Evolutionary conservation across 2,329 filamentous ascomycete genomes (phyloP), one percentile per base, ranked within the genome.

Genomic region (Fusarium marasasianum): DNA sequence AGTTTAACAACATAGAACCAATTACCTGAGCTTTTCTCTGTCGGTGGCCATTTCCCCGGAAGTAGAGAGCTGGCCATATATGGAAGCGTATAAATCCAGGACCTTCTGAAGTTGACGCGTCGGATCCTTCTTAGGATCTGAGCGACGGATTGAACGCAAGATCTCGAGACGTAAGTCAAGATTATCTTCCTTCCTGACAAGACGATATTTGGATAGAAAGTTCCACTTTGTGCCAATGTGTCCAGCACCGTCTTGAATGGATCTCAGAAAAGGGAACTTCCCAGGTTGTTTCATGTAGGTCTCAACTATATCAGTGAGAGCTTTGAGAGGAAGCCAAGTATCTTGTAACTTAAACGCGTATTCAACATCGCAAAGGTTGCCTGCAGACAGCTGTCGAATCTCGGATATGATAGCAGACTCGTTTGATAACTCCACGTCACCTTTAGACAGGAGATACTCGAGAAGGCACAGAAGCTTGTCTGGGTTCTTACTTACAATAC

Each of bases 1-100:
- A 17, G 7, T 31, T 1, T 1, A 17, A 12, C 2, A 31, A 3
- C 1, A 4, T 17, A 12, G 4, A 48, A 17, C 7, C 6, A 3
- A 10, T 22, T 31, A 48, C 45, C 26, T 48, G 20, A 31, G 45
- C 26, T n/a, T 48, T 0, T 48, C 20, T 48, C 14, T 48, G 14
- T 48, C 45, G 1, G 26, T 5, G 0, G 45, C 6, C 9, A 3
- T 48, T 48, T 17, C 5, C 3, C 20, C 20, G 10, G 45, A 31
- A 12, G 26, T 4, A 31, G 14, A 31, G 26, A 48, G 5, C 26
- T 22, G 7, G 20, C 14, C 3, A 31, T 48, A 3, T 31, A 48
- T n/a, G 10, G 45, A 31, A 31, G 20, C 6, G 1, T 48, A 48
- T 31, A 31, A n/a, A 3, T 12, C 10, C 6, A 48, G 14, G 14